Base-by-base conservation (phyloP, 2,329 filamentous ascomycete genomes). In the Ustulina deusta region DNA sequence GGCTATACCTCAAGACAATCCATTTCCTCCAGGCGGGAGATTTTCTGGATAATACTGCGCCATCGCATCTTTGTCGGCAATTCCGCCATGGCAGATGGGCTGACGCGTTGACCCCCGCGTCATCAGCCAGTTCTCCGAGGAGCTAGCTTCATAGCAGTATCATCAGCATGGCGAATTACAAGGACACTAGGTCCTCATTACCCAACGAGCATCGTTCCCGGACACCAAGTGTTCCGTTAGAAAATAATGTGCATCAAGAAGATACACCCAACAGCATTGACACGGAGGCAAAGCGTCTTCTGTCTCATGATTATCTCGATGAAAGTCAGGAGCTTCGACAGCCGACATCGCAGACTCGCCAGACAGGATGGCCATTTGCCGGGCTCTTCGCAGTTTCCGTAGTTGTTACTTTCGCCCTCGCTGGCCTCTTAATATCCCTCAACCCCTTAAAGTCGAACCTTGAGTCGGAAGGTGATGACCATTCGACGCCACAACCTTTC, bases 371-470 rank as follows among this genome's bases (percentile, higher is more conserved):
- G 69, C 22, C 51, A 6, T 65, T 70, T 54, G 25, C 48, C 6
- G 46, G 11, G 13, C 20, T 71, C 13, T 55, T 71, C 22, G 27
- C 42, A n/a, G 10, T 61, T 48, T 63, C 46, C 10, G 32, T 55
- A 13, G 15, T 65, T 38, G 60, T 55, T n/a, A 38, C 61, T 5
- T 38, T 70, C 27, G 13, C 34, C 25, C 67, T 73, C 17, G 44
- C 67, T n/a, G 42, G 67, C 20, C 44, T 70, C 20, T 51, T 73
- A 2, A 29, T 71, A 44, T 73, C 71, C 40, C 38, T 73, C 17
- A 49, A 48, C 34, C 61, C 66, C 32, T 11, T 20, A 15, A 62
- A 44, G 17, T 36, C 42, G 51, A n/a, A 40, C n/a, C 5, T 20
- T 56, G 38, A 65, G 46, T 52, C 64, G 5, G 42, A 56, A 32